phyloP scores from a whole-genome alignment of 2,329 filamentous ascomycete genomes.

The Plenodomus biglobosus region DNA sequence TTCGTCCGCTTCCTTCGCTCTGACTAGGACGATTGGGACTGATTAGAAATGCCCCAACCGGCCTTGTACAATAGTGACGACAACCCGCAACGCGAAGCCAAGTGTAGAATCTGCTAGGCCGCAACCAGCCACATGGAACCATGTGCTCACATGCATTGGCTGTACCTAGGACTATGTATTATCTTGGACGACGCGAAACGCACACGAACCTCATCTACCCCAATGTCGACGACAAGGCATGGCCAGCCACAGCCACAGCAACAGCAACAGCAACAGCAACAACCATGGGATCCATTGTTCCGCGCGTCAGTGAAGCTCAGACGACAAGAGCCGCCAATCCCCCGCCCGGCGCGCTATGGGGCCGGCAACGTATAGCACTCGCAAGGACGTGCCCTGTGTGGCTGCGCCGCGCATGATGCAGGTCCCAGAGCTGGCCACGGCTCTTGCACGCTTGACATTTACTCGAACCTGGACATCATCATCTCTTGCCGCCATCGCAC shows the following conservation, averaged over 20 bases:
- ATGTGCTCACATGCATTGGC: too few relatives aligned
- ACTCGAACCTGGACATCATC: background rate
- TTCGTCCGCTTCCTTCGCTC: constrained; percentile 9
- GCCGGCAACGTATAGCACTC: constrained; percentile 9
- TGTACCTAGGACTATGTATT: too few relatives aligned
- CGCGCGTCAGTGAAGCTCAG: background rate
- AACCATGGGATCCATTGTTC: too few relatives aligned
- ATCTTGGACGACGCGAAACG: constrained; percentile 2
- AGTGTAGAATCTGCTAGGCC: constrained; percentile 11
- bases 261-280: too few relatives aligned
- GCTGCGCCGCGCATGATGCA: constrained; percentile 20
- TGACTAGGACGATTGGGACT: constrained; percentile 26
- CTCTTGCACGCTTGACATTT: constrained; percentile 2
- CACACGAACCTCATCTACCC: too few relatives aligned
- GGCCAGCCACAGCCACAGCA: too few relatives aligned
- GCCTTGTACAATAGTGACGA: constrained; percentile 22
- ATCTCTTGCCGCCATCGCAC: background rate
- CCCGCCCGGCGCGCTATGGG: constrained; percentile 3
- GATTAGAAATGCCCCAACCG: constrained; percentile 35
- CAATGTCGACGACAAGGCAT: too few relatives aligned
- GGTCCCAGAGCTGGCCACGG: constrained; percentile 16
- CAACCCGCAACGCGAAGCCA: constrained; percentile 11
- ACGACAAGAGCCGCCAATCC: background rate
- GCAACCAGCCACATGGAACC: constrained; percentile 2
- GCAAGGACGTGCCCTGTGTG: too few relatives aligned